These are phyloP conservation scores for Mortierella sp. DNA, from an alignment of 371 early-diverging fungal species.

Conservation along the genomic window DNA sequence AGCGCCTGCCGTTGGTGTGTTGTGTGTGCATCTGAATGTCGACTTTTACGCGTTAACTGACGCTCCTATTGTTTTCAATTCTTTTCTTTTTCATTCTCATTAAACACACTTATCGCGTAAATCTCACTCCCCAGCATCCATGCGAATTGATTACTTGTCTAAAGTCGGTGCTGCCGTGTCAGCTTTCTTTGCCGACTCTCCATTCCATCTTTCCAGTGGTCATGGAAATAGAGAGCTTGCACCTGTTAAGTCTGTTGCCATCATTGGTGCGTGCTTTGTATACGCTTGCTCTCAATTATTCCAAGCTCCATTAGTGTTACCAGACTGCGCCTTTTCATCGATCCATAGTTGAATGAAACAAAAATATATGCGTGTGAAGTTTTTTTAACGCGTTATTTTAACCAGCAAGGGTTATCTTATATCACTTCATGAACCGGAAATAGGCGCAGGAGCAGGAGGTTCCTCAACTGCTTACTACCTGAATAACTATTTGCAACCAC, in stretches of 20 bases:
- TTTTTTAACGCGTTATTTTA: too few species aligned
- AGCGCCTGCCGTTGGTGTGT: neutral
- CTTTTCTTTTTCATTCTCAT: neutral
- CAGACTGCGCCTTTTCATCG: neutral
- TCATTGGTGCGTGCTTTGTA: constrained; percentile 51
- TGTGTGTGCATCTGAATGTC: neutral
- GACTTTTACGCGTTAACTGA: neutral
- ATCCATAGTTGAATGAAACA: neutral
- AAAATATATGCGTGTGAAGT: neutral
- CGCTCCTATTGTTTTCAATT: neutral
- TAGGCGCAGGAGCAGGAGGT: constrained; percentile 76
- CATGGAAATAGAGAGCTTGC: constrained; percentile 20
- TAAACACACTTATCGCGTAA: neutral
- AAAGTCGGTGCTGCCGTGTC: constrained; percentile 41
- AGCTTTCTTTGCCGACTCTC: constrained; percentile 37
- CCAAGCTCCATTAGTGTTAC: neutral
- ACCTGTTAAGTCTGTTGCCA: constrained; percentile 56
- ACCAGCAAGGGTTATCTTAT: too few species aligned
- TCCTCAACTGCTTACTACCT: constrained; percentile 72
- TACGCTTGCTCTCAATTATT: neutral
- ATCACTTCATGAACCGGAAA: neutral
- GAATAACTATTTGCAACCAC: constrained; percentile 58
- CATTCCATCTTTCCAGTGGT: constrained; percentile 20
- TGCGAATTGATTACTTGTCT: constrained; percentile 50
- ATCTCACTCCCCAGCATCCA: neutral